Percentiles rank a stretch among this genome's conserved stretches.
Conservation (phyloP, 495 filamentous ascomycete genomes). For the Articulospora tetracladia region DNA sequence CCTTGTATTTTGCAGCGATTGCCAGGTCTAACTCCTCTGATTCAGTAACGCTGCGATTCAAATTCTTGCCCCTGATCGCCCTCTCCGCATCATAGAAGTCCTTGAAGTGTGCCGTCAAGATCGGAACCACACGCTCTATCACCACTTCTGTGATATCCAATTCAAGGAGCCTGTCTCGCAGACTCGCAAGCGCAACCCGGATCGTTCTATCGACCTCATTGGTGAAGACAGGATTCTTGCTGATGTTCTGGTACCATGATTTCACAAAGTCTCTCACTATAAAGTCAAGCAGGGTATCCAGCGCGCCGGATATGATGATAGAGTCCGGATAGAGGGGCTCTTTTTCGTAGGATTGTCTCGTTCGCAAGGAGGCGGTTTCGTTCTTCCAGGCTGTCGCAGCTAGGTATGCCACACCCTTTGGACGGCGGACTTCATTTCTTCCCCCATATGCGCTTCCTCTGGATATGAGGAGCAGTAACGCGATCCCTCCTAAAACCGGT, state of each 20-base stretch:
- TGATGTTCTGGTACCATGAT: slow-evolving; percentile 88
- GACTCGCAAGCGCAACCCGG: slow-evolving; percentile 64
- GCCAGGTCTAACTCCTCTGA: slow-evolving; percentile 93
- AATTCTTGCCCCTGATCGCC: slow-evolving; percentile 76
- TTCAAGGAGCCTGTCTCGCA: slow-evolving; percentile 64
- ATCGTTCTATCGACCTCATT: slow-evolving; percentile 82
- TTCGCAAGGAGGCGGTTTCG: slow-evolving; percentile 59
- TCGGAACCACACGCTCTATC: slow-evolving; percentile 78
- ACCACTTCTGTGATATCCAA: slow-evolving; percentile 78
- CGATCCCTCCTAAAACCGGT: slow-evolving; percentile 45
- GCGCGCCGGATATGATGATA: slow-evolving; percentile 69
- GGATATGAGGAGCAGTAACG: slow-evolving; percentile 58
- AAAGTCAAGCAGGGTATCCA: slow-evolving; percentile 76
- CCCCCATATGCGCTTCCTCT: slow-evolving; percentile 42
- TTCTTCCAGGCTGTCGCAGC: slow-evolving; percentile 59
- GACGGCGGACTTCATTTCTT: slow-evolving; percentile 32
- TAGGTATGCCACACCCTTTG: slow-evolving; percentile 57
- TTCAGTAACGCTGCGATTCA: slow-evolving; percentile 89
- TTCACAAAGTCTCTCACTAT: slow-evolving; percentile 81
- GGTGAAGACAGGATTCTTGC: slow-evolving; percentile 69
- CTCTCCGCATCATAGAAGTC: slow-evolving; percentile 91
- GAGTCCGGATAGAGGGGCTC: slow-evolving; percentile 72
- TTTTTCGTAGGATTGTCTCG: slow-evolving; percentile 44
- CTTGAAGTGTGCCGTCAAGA: slow-evolving; percentile 85
- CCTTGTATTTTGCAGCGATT: slow-evolving; percentile 86